Evolutionary conservation across 2,329 filamentous ascomycete genomes (phyloP), one percentile per base, ranked within the genome.

Genomic region (Fusarium praegraminearum): DNA sequence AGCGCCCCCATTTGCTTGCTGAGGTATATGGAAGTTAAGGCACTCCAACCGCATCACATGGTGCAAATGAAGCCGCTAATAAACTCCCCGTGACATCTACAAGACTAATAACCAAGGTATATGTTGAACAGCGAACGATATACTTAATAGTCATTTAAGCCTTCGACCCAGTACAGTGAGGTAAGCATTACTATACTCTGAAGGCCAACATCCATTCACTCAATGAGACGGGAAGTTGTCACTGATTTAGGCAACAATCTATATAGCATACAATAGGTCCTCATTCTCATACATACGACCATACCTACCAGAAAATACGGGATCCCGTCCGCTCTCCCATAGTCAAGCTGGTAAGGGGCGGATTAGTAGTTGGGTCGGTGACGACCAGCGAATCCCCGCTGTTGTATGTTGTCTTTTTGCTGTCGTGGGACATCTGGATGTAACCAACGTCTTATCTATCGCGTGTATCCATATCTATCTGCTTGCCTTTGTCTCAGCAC

Each of bases 271-370:
- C 5, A 18, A 9, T 18, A 18, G 10, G 33, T 36, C 33, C 3
- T 9, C 9, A 8, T 10, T 36, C 33, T 36, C 18, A 11, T 13
- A 40, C 36, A 40, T 40, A 40, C 36, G 36, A 40, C 36, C 36
- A 40, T 40, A 40, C 36, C 36, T 40, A 40, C 36, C 36, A 40
- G 36, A 40, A 40, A 40, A 40, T 40, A 40, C 36, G 36, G 36
- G 36, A 40, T 40, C 36, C 36, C 36, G 36, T 40, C 36, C 36
- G 36, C 36, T 40, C 36, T 40, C 36, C 36, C 36, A 40, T 40
- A 40, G 36, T 40, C 36, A 40, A 40, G 36, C 36, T 40, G 36
- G 36, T 40, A 40, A 40, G 36, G 36, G 36, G 36, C 36, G 36
- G 36, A 40, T 40, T 40, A 40, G 36, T 40, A 40, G 36, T 40